A percentile compares a stretch with the other conserved stretches of the same genome.
Conservation (phyloP, 805 yeast species). For the Saturnispora hagleri region DNA sequence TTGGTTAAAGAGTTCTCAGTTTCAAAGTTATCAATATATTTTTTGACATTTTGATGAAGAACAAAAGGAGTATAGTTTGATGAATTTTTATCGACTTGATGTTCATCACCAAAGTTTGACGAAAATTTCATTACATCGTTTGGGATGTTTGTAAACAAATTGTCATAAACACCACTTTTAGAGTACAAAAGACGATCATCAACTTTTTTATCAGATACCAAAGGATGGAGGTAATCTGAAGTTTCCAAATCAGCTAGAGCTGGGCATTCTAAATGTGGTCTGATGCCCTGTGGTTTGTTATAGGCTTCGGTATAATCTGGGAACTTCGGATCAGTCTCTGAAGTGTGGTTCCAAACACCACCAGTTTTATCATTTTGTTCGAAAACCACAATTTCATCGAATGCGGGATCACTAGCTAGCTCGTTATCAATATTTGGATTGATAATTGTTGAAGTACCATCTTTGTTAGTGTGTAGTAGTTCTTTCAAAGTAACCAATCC, state of each 20-base stretch:
- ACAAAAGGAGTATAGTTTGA: conserved; percentile 15
- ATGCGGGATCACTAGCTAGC: conserved; percentile 21
- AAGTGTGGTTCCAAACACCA: conserved; percentile 31
- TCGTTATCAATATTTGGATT: background rate
- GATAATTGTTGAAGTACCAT: conserved; percentile 21
- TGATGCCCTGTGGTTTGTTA: conserved; percentile 10
- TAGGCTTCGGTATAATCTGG: conserved; percentile 13
- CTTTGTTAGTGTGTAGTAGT: conserved; percentile 21
- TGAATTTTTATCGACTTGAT: conserved; percentile 3
- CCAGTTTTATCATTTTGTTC: conserved; percentile 32
- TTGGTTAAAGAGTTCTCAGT: conserved; percentile 22
- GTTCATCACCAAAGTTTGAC: conserved; percentile 22
- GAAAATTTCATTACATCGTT: conserved; percentile 31
- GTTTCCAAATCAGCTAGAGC: background rate
- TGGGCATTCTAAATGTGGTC: conserved; percentile 9
- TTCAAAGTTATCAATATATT: conserved; percentile 18
- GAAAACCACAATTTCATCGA: conserved; percentile 30
- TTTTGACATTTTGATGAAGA: conserved; percentile 16
- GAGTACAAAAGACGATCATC: conserved; percentile 4
- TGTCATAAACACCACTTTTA: conserved; percentile 24
- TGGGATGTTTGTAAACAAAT: conserved; percentile 36
- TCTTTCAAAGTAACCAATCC: conserved; percentile 30
- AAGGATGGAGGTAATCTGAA: background rate
- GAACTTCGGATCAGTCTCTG: conserved; percentile 16
- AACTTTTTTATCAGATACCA: background rate